Conservation (phyloP, 2,329 filamentous ascomycete genomes). For the Ophiobolus disseminans region DNA sequence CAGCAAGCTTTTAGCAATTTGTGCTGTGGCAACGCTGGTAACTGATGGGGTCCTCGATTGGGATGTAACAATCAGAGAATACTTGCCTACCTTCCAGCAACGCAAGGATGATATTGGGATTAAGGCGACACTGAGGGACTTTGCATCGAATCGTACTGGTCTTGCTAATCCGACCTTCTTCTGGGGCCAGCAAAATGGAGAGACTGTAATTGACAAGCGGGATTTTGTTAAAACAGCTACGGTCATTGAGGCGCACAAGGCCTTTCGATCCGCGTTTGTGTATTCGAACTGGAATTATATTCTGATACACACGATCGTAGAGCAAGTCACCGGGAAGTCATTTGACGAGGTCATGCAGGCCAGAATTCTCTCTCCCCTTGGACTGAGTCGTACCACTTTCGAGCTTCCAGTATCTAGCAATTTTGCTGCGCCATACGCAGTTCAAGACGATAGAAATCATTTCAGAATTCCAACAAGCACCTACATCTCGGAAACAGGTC, state of each 20-base stretch:
- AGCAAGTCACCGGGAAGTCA: slow-evolving; percentile 5
- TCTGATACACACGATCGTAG: slow-evolving; percentile 6
- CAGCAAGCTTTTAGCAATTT: background rate
- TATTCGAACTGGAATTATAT: slow-evolving; percentile 25
- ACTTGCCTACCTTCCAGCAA: slow-evolving; percentile 17
- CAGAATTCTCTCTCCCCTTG: slow-evolving; percentile 11
- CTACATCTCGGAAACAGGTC: background rate
- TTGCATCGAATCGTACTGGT: slow-evolving; percentile 15
- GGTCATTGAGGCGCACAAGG: background rate
- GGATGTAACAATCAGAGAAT: slow-evolving; percentile 20
- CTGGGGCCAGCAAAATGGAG: slow-evolving; percentile 13
- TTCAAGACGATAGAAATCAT: background rate
- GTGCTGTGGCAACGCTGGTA: slow-evolving; percentile 16
- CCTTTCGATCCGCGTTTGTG: slow-evolving; percentile 10
- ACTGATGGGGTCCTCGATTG: slow-evolving; percentile 16
- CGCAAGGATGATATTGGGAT: slow-evolving; percentile 11
- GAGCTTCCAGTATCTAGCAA: background rate
- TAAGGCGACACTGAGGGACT: slow-evolving; percentile 15
- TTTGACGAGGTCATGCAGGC: slow-evolving; percentile 11
- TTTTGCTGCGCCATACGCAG: background rate
- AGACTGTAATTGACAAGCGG: slow-evolving; percentile 6
- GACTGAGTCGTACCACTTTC: slow-evolving; percentile 6
- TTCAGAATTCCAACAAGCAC: background rate
- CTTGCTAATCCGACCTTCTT: slow-evolving; percentile 6
- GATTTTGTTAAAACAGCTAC: slow-evolving; percentile 3